Percentiles rank a stretch among this genome's conserved stretches.
phyloP scores from a whole-genome alignment of 2,329 filamentous ascomycete species.

The Cadophora luteo-olivacea region DNA sequence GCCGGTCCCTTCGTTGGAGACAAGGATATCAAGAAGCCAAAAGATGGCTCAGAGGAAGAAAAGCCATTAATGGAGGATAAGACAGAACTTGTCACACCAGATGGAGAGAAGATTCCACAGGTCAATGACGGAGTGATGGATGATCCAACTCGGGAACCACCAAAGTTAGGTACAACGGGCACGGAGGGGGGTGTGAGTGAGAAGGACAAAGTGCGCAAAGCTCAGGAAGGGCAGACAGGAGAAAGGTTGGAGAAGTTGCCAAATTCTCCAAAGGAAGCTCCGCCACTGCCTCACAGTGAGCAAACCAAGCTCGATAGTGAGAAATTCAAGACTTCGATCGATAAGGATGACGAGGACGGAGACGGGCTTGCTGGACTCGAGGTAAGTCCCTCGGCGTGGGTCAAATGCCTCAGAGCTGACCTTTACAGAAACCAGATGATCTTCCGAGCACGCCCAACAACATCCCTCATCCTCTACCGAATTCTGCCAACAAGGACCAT shows the following conservation, averaged over 20 bases:
- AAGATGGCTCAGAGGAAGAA: conserved; percentile 44
- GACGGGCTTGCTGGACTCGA: conserved; percentile 57
- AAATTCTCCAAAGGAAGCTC: conserved; percentile 83
- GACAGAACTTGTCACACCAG: conserved; percentile 58
- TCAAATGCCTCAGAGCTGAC: conserved; percentile 34
- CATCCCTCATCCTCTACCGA: conserved; percentile 72
- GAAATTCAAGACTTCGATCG: conserved; percentile 40
- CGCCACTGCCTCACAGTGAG: conserved; percentile 81
- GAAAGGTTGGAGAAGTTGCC: conserved; percentile 76
- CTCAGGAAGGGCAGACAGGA: conserved; percentile 69
- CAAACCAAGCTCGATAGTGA: conserved; percentile 66
- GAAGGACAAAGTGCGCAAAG: conserved; percentile 79
- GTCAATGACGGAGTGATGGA: conserved; percentile 89
- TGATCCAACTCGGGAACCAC: conserved; percentile 76
- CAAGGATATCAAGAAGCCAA: conserved; percentile 51
- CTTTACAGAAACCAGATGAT: conserved; percentile 75
- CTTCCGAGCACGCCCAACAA: conserved; percentile 81
- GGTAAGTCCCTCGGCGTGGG: conserved; percentile 51
- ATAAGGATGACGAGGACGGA: conserved; percentile 46
- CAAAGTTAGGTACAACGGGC: conserved; percentile 86
- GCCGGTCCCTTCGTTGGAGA: conserved; percentile 79
- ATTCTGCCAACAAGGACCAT: conserved; percentile 69
- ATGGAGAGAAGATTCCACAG: conserved; percentile 67
- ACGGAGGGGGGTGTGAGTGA: conserved; percentile 89
- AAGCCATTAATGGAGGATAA: conserved; percentile 54